phyloP scores from a whole-genome alignment of 805 yeast species.

The Nakazawaea wickerhamii region DNA sequence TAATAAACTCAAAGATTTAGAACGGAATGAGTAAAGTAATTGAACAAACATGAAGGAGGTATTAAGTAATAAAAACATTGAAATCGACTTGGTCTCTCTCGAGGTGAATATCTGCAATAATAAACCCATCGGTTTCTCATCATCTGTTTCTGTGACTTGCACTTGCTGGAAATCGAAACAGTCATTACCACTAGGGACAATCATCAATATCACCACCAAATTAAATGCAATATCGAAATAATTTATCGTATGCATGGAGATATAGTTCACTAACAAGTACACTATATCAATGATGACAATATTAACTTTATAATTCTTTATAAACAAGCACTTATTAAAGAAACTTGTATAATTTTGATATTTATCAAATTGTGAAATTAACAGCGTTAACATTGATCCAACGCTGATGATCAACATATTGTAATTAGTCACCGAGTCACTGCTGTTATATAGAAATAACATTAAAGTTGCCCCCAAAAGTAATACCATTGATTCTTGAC shows the following conservation, averaged over 20 bases:
- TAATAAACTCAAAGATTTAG: constrained; percentile 84
- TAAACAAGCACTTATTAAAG: constrained; percentile 20
- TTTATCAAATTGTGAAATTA: constrained; percentile 26
- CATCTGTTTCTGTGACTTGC: not conserved
- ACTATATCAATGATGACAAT: constrained; percentile 18
- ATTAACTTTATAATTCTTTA: constrained; percentile 21
- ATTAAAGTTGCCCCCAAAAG: not conserved
- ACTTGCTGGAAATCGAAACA: constrained; percentile 7
- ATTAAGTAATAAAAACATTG: constrained; percentile 78
- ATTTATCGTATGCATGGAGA: not conserved
- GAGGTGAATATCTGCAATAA: constrained; percentile 35
- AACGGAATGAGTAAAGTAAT: constrained; percentile 82
- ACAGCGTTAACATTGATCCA: constrained; percentile 24
- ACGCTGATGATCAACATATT: constrained; percentile 25
- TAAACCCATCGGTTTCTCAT: constrained; percentile 10
- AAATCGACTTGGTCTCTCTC: constrained; percentile 80
- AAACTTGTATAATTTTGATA: constrained; percentile 14
- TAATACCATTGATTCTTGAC: not conserved
- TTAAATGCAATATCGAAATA: constrained; percentile 8
- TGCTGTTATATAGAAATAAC: not conserved
- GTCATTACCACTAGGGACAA: constrained; percentile 6
- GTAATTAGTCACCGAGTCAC: constrained; percentile 15
- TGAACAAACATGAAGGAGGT: constrained; percentile 94
- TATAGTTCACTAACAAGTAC: constrained; percentile 13
- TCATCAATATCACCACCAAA: not conserved